Conservation (phyloP, 331 rosid species). For the Dryas integrifolia region DNA sequence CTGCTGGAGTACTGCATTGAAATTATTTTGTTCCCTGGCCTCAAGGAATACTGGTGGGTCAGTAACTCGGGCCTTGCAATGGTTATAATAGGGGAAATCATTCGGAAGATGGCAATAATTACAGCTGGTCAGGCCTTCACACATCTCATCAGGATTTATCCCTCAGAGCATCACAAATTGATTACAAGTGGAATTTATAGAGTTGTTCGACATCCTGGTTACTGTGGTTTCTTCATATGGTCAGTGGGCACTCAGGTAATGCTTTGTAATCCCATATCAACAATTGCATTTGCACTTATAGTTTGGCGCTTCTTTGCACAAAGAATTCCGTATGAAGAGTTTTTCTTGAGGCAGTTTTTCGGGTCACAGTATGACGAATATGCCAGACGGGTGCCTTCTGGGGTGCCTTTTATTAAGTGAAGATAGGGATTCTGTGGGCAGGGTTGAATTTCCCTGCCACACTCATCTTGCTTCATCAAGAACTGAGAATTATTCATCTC, state of each 20-base stretch:
- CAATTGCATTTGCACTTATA: constrained; percentile 55
- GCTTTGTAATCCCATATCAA: constrained; percentile 88
- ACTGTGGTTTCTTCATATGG: constrained; percentile 85
- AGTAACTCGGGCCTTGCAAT: constrained; percentile 60
- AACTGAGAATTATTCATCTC: background rate
- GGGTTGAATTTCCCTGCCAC: background rate
- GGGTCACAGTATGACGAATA: constrained; percentile 58
- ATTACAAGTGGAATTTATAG: constrained; percentile 70
- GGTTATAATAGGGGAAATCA: constrained; percentile 66
- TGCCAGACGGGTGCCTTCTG: constrained; percentile 53
- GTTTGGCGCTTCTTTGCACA: constrained; percentile 66
- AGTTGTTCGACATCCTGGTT: constrained; percentile 78
- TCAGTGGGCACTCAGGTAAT: constrained; percentile 85
- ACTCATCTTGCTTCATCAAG: background rate
- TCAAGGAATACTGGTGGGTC: constrained; percentile 71
- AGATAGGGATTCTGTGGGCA: background rate
- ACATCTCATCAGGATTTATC: constrained; percentile 59
- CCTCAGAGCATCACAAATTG: constrained; percentile 54
- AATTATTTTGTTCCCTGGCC: constrained; percentile 51
- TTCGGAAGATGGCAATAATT: constrained; percentile 70
- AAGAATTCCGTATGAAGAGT: constrained; percentile 80
- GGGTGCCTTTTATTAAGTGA: constrained; percentile 69
- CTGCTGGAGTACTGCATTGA: constrained; percentile 66
- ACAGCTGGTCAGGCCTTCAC: constrained; percentile 82
- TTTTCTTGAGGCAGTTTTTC: constrained; percentile 59